These are phyloP conservation scores for Geotrichum bryndzae DNA, from an alignment of 1,139 yeast species.

Conservation along the genomic window DNA sequence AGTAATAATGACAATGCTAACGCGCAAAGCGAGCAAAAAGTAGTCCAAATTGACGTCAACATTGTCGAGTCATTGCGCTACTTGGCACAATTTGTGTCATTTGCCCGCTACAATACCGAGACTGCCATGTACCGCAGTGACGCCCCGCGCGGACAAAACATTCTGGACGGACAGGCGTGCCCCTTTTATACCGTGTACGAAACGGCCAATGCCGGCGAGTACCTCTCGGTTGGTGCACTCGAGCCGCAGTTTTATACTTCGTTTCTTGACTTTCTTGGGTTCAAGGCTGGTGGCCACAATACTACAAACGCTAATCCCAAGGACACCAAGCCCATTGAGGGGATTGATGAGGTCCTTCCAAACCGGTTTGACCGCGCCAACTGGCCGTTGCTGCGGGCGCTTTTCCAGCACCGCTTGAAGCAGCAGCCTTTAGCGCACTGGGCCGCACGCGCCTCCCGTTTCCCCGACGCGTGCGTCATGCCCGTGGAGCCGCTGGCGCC, in stretches of 20 bases:
- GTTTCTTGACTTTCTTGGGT: constrained; percentile 16
- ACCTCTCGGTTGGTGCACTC: constrained; percentile 23
- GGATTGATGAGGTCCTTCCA: constrained; percentile 1
- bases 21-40: not conserved
- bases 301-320: not conserved
- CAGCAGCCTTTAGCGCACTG: constrained; percentile 16
- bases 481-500: constrained; percentile 17
- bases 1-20: not conserved
- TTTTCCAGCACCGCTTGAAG: constrained; percentile 16
- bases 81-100: constrained; percentile 20
- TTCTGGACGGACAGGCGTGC: constrained; percentile 21
- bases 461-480: constrained; percentile 20
- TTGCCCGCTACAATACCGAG: constrained; percentile 13
- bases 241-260: constrained; percentile 23
- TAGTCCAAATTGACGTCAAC: constrained; percentile 21
- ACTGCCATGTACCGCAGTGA: not conserved
- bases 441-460: constrained; percentile 13
- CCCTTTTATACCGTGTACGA: constrained; percentile 23
- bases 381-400: constrained; percentile 19
- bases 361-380: constrained; percentile 17
- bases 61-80: constrained; percentile 23
- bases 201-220: constrained; percentile 19
- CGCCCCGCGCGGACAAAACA: constrained; percentile 20
- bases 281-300: not conserved
- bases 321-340: not conserved